A percentile compares a stretch with the other conserved stretches of the same genome.
These are phyloP conservation scores for Raphanus sativus DNA, from an alignment of 345 rosid species.

Conservation along the genomic window DNA sequence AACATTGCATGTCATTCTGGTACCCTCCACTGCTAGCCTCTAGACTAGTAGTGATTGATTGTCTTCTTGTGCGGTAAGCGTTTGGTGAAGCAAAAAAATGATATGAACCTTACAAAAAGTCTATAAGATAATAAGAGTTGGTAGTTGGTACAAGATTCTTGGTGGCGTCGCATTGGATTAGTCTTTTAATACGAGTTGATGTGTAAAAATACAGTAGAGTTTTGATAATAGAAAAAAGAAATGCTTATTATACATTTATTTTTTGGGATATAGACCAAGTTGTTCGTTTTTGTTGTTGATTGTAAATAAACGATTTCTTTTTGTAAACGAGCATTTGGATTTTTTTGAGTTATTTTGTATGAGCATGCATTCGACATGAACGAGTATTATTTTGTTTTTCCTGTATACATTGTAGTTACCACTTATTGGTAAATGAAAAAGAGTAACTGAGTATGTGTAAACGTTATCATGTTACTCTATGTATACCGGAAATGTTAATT, in stretches of 20 bases:
- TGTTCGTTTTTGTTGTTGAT: constrained; percentile 21
- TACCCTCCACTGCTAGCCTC: constrained; percentile 46
- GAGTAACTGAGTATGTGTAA: not conserved
- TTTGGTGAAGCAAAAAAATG: constrained; percentile 22
- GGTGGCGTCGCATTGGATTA: not conserved
- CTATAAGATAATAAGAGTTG: constrained; percentile 8
- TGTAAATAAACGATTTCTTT: constrained; percentile 22
- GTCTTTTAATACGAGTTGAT: not conserved
- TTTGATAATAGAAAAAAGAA: constrained; percentile 10
- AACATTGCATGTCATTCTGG: constrained; percentile 71
- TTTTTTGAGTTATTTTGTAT: not conserved
- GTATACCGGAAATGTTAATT: not conserved
- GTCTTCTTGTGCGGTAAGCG: not conserved
- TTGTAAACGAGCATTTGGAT: not conserved
- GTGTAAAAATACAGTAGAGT: constrained; percentile 11
- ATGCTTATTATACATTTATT: not conserved
- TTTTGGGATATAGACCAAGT: not conserved
- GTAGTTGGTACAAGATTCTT: constrained; percentile 22
- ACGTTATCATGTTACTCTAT: not conserved
- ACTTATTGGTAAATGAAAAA: not conserved
- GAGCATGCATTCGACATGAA: not conserved
- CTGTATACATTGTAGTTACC: not conserved
- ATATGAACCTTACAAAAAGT: constrained; percentile 12
- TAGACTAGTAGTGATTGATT: constrained; percentile 10
- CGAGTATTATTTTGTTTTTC: not conserved